phyloP scores from a whole-genome alignment of 139 green algal genomes.

The Trebouxia sp. region DNA sequence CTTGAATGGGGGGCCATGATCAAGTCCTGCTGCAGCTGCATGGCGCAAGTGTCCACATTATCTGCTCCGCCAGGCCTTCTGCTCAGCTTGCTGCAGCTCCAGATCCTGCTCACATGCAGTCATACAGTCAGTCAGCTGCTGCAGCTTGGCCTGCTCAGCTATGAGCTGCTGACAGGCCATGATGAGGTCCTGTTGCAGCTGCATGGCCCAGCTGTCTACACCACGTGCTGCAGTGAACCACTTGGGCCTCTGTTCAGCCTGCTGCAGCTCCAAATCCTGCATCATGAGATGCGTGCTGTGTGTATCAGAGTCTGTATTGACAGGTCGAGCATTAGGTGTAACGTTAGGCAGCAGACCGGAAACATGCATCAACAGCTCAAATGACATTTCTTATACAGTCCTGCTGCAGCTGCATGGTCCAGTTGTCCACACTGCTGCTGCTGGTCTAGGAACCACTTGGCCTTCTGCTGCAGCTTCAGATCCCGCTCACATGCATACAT shows the following conservation, averaged over 20 bases:
- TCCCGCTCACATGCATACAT: no score
- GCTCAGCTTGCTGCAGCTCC: no score
- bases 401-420: not conserved
- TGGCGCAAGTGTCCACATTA: not conserved
- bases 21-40: not conserved
- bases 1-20: not conserved
- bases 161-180: not conserved
- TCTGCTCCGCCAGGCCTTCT: not conserved
- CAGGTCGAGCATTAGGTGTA: no score
- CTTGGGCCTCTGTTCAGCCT: conserved; percentile 7
- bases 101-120: no score
- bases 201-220: not conserved
- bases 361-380: no score
- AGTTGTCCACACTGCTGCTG: not conserved
- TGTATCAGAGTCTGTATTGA: no score
- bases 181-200: not conserved
- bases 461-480: no score
- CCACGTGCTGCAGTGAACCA: not conserved
- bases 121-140: no score
- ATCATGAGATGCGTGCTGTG: no score
- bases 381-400: no score
- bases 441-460: not conserved
- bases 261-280: conserved; percentile 4
- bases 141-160: not conserved
- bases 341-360: no score